Evolutionary conservation across 768 basidiomycete genomes (phyloP).

Genomic region (Serendipita sp.): DNA sequence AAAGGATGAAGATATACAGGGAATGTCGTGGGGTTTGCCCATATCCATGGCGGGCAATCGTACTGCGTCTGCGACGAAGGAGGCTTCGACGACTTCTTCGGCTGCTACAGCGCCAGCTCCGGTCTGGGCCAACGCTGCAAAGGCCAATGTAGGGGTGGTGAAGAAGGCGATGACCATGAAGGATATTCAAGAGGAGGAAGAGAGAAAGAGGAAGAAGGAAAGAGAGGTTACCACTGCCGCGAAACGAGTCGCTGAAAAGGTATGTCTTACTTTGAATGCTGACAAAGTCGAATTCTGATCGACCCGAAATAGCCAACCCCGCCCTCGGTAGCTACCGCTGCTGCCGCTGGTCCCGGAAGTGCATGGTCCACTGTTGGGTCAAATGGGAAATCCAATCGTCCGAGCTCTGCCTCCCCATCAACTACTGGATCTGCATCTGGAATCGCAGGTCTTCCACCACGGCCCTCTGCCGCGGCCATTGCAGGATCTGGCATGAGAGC

Average conservation of each 20-base stretch:
- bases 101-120: slow-evolving; percentile 20
- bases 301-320: slow-evolving; percentile 11
- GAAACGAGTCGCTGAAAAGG: slow-evolving; percentile 32
- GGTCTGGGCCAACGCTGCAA: slow-evolving; percentile 60
- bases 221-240: slow-evolving; percentile 33
- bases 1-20: slow-evolving; percentile 14
- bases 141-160: slow-evolving; percentile 37
- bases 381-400: slow-evolving; percentile 38
- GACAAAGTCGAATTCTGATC: slow-evolving; percentile 16
- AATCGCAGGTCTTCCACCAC: slow-evolving; percentile 18
- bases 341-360: slow-evolving; percentile 21
- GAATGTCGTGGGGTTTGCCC: slow-evolving; percentile 71
- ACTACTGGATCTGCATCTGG: slow-evolving; percentile 14
- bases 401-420: slow-evolving; percentile 1
- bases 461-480: slow-evolving; percentile 15
- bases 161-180: slow-evolving; percentile 63
- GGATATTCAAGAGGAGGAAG: slow-evolving; percentile 98
- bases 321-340: slow-evolving; percentile 10
- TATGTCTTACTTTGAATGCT: slow-evolving; percentile 5
- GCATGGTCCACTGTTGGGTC: slow-evolving; percentile 83
- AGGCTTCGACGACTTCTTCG: slow-evolving; percentile 18
- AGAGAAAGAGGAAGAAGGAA: slow-evolving; percentile 68
- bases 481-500: slow-evolving; percentile 22
- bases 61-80: slow-evolving; percentile 16
- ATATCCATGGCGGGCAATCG: slow-evolving; percentile 63